Conservation (phyloP, 1,139 yeast species). For the Candida mesenterica region DNA sequence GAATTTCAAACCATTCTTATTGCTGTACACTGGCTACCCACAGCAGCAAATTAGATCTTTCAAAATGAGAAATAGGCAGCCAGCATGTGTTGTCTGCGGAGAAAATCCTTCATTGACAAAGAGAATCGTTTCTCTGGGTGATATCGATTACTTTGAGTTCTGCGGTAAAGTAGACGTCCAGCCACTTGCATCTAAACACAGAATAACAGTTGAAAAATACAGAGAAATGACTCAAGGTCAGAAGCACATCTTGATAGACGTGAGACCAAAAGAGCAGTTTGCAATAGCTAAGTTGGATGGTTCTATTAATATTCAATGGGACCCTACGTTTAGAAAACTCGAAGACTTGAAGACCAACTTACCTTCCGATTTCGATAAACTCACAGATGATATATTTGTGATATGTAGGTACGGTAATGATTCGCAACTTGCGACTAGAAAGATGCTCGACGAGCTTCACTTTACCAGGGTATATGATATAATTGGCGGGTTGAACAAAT, state of each 20-base stretch:
- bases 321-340: conserved; percentile 38
- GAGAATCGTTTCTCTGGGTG: conserved; percentile 43
- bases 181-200: conserved; percentile 36
- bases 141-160: conserved; percentile 63
- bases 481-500: conserved; percentile 71
- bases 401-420: conserved; percentile 91
- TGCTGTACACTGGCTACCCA: conserved; percentile 73
- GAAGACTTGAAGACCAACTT: conserved; percentile 24
- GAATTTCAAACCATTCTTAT: conserved; percentile 65
- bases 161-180: conserved; percentile 64
- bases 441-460: conserved; percentile 51
- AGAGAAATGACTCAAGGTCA: conserved; percentile 14
- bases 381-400: conserved; percentile 35
- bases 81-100: conserved; percentile 67
- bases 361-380: conserved; percentile 21
- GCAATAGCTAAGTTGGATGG: conserved; percentile 59
- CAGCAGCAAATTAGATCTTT: conserved; percentile 68
- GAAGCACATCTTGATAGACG: conserved; percentile 56
- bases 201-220: conserved; percentile 53
- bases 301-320: conserved; percentile 66
- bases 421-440: conserved; percentile 72
- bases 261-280: conserved; percentile 77
- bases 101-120: conserved; percentile 46
- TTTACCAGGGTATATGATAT: conserved; percentile 60
- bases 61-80: conserved; percentile 72